phyloP scores from a whole-genome alignment of 345 rosid genomes.

The Pistacia vera region DNA sequence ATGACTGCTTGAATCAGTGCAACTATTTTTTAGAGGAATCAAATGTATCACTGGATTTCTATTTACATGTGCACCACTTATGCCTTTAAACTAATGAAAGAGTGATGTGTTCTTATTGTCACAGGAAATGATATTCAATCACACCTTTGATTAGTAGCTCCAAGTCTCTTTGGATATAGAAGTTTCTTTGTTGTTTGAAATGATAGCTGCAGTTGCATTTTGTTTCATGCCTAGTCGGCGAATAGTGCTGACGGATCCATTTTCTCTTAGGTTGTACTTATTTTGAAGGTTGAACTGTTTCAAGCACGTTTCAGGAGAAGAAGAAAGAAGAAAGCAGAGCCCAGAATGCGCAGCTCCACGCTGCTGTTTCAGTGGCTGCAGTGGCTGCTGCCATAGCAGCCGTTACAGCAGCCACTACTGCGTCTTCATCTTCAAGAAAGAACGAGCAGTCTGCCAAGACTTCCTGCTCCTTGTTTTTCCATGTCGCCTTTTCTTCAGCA shows the following conservation, averaged over 20 bases:
- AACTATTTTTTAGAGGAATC: background rate
- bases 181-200: constrained; percentile 11
- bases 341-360: too few species aligned
- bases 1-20: background rate
- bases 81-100: constrained; percentile 7
- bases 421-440: too few species aligned
- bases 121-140: constrained; percentile 45
- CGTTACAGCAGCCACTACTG: too few species aligned
- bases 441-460: too few species aligned
- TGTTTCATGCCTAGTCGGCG: constrained; percentile 12
- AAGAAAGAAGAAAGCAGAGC: too few species aligned
- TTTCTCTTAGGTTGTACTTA: constrained; percentile 25
- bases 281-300: constrained; percentile 27
- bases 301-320: too few species aligned
- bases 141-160: constrained; percentile 27
- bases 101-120: constrained; percentile 14
- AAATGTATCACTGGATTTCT: background rate
- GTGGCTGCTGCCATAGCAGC: too few species aligned
- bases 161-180: constrained; percentile 19
- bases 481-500: too few species aligned
- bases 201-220: constrained; percentile 22
- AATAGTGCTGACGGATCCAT: constrained; percentile 20
- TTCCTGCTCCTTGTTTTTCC: too few species aligned
- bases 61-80: background rate
- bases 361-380: too few species aligned